phyloP scores from a whole-genome alignment of 305 asterid species.

The Solanum hybrid region DNA sequence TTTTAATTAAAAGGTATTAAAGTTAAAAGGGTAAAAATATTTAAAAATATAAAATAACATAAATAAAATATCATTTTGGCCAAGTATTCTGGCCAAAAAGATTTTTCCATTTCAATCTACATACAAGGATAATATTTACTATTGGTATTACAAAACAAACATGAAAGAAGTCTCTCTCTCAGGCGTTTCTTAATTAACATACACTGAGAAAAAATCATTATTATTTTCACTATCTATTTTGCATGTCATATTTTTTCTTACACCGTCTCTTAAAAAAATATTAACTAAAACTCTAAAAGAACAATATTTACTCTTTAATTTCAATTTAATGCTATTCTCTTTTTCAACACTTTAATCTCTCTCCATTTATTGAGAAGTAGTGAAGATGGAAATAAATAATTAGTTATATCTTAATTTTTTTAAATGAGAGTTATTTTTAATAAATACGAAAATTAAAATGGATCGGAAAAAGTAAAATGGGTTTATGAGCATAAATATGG shows the following conservation, averaged over 20 bases:
- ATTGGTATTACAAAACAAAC: neutral
- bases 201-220: neutral
- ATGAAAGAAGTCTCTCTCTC: neutral
- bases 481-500: neutral
- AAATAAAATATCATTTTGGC: too few species aligned
- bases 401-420: neutral
- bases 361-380: neutral
- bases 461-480: neutral
- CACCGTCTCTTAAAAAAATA: neutral
- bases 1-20: too few species aligned
- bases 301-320: neutral
- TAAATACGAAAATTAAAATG: neutral
- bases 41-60: too few species aligned
- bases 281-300: neutral
- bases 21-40: too few species aligned
- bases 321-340: neutral
- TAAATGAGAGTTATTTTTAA: neutral
- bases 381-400: neutral
- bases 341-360: neutral
- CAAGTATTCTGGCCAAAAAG: too few species aligned
- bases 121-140: neutral
- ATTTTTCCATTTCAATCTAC: neutral
- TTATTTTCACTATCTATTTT: neutral
- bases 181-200: neutral
- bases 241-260: neutral